Conservation (phyloP, 2,329 filamentous ascomycete genomes). For the Diaporthe vexans region DNA sequence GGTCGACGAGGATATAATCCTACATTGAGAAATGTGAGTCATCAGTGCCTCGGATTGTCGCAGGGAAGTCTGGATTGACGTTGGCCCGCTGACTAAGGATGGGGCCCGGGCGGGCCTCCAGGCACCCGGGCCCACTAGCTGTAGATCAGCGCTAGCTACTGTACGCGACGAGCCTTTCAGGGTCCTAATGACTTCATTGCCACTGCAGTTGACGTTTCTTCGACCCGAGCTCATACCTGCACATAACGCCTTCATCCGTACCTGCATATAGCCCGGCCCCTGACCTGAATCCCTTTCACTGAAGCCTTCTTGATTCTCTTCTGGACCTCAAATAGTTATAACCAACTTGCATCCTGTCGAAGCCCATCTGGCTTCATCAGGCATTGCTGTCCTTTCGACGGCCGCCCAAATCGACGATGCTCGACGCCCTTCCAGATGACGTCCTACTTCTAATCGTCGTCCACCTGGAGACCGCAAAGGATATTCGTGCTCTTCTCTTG, state of each 20-base stretch:
- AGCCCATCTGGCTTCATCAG: background rate
- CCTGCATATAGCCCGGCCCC: background rate
- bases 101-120: background rate
- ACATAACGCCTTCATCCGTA: too few relatives aligned
- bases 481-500: constrained; percentile 58
- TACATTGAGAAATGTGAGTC: background rate
- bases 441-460: constrained; percentile 63
- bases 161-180: background rate
- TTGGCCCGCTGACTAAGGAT: constrained; percentile 23
- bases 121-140: background rate
- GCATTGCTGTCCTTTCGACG: background rate
- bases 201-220: constrained; percentile 9
- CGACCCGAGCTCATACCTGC: too few relatives aligned
- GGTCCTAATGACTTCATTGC: constrained; percentile 31
- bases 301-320: background rate
- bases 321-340: too few relatives aligned
- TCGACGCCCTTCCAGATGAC: constrained; percentile 64
- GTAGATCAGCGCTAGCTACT: background rate
- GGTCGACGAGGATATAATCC: background rate
- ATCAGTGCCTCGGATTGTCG: background rate
- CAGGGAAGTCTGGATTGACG: background rate
- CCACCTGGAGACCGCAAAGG: constrained; percentile 63
- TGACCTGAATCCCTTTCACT: background rate
- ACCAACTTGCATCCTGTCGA: background rate
- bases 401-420: constrained; percentile 40